These are phyloP conservation scores for Amanita inopinata DNA, from an alignment of 768 basidiomycete species.

Conservation along the genomic window DNA sequence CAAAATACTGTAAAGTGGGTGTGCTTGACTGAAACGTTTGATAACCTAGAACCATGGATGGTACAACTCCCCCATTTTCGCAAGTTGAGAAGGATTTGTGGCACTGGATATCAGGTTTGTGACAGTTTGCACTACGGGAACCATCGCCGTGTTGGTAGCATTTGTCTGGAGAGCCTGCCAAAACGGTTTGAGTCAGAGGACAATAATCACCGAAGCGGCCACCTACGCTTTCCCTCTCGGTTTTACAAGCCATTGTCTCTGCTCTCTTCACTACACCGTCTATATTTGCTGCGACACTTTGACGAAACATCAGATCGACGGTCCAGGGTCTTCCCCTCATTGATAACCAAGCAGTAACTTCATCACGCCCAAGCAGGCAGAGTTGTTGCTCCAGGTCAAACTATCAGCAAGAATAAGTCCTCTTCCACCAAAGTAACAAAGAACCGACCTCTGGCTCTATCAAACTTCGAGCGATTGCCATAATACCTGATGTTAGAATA, in stretches of 20 bases:
- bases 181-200: neutral
- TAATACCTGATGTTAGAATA: conserved; percentile 73
- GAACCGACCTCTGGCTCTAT: conserved; percentile 79
- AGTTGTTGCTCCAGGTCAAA: conserved; percentile 91
- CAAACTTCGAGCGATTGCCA: conserved; percentile 85
- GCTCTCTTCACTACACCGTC: conserved; percentile 73
- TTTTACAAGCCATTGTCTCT: conserved; percentile 77
- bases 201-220: no score
- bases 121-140: conserved; percentile 71
- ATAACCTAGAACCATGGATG: conserved; percentile 73
- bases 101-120: conserved; percentile 77
- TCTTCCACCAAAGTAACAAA: neutral
- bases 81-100: conserved; percentile 77
- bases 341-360: conserved; percentile 73
- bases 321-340: conserved; percentile 47
- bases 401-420: conserved; percentile 26
- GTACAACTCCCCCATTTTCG: conserved; percentile 79
- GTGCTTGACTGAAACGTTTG: conserved; percentile 7
- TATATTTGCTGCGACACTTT: conserved; percentile 41
- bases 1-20: no score
- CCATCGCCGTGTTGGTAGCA: conserved; percentile 26
- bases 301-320: conserved; percentile 49
- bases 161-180: conserved; percentile 24
- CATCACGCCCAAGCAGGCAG: conserved; percentile 86
- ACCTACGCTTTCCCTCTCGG: conserved; percentile 73